These are phyloP conservation scores for Barnettozyma sucrosica DNA, from an alignment of 805 yeast genomes.

Conservation along the genomic window DNA sequence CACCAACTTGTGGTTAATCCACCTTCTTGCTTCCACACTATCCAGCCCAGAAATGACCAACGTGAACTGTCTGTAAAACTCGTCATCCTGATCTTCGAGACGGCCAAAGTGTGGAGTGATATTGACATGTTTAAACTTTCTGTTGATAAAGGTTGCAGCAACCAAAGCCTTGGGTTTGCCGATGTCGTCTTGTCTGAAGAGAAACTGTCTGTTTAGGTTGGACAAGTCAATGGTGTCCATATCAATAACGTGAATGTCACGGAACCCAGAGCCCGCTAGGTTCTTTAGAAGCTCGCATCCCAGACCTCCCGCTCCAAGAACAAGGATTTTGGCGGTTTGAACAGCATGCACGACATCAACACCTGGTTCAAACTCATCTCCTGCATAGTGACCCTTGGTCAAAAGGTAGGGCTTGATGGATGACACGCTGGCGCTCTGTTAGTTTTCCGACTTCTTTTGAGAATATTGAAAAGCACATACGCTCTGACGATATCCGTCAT, in stretches of 20 bases:
- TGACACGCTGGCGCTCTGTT: constrained; percentile 10
- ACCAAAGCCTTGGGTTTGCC: constrained; percentile 78
- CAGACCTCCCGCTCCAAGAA: constrained; percentile 93
- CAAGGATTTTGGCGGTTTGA: constrained; percentile 28
- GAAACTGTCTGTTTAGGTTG: constrained; percentile 85
- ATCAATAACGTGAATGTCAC: constrained; percentile 80
- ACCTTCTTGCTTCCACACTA: constrained; percentile 82
- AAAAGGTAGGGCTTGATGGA: constrained; percentile 21
- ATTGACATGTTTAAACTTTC: constrained; percentile 37
- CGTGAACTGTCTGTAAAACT: constrained; percentile 62
- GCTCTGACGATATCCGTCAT: constrained; percentile 8
- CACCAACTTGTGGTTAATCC: constrained; percentile 73
- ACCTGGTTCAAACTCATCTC: constrained; percentile 33
- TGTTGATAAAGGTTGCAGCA: constrained; percentile 57
- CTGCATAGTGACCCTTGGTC: constrained; percentile 30
- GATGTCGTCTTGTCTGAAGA: constrained; percentile 76
- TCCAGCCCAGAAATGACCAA: constrained; percentile 85
- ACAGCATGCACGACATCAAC: constrained; percentile 22
- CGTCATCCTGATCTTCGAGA: constrained; percentile 57
- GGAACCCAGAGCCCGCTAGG: constrained; percentile 64
- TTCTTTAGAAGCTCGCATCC: constrained; percentile 89
- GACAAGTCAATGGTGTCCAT: constrained; percentile 90
- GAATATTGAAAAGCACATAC: constrained; percentile 4
- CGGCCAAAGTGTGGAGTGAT: constrained; percentile 58
- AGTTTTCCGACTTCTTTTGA: background rate